Percentiles rank a stretch among this genome's conserved stretches.
Evolutionary conservation across 169 alveolate species (phyloP).

Genomic region (Plasmodium cynomolgi): DNA sequence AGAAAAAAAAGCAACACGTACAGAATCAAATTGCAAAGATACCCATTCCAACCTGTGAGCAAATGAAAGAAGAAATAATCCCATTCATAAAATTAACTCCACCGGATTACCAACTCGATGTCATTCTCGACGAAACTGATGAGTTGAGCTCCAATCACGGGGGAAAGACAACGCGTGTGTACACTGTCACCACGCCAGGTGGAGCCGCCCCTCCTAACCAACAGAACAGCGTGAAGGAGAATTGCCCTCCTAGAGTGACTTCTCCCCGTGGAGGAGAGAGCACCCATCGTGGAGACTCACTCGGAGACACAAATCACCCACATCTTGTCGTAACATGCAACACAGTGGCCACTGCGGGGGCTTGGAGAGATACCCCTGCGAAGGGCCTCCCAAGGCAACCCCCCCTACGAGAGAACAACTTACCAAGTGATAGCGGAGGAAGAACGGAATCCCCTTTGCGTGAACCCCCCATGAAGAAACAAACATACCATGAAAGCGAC

Average conservation of each 20-base stretch:
- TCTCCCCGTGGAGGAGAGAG: background rate
- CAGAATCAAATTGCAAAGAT: slow-evolving; percentile 7
- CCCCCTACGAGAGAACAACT: background rate
- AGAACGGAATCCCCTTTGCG: background rate
- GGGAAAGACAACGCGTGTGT: background rate
- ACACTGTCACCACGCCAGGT: background rate
- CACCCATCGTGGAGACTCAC: background rate
- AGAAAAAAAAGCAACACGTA: slow-evolving; percentile 20
- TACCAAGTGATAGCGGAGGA: background rate
- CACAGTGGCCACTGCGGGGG: background rate
- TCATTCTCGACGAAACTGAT: background rate
- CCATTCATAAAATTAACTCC: background rate
- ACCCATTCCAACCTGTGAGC: slow-evolving; percentile 21
- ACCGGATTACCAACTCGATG: background rate
- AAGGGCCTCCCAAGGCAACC: background rate
- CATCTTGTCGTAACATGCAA: background rate
- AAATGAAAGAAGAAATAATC: slow-evolving; percentile 9
- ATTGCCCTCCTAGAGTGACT: background rate
- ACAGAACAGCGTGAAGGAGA: background rate
- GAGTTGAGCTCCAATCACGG: background rate
- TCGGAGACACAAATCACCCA: background rate
- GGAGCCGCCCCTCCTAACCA: background rate
- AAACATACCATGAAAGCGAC: background rate
- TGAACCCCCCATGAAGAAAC: background rate
- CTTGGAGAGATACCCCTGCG: background rate